These are phyloP conservation scores for Sabuloglossum arenarium DNA, from an alignment of 495 filamentous ascomycete genomes.

Conservation along the genomic window DNA sequence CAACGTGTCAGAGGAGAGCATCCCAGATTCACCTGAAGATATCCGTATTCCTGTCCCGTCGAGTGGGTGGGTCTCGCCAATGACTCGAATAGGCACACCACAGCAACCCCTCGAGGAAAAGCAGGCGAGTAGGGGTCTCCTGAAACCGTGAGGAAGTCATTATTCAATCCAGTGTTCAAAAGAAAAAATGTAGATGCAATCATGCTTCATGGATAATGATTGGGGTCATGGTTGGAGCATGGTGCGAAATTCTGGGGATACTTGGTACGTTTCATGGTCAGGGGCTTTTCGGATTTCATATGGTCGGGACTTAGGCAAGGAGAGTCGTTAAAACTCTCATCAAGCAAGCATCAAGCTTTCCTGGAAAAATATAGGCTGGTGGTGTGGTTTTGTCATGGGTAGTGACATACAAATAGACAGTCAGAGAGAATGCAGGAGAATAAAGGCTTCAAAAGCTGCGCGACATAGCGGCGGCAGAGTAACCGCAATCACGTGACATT, in stretches of 20 bases:
- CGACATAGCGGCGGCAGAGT: no score
- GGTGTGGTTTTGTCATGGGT: no score
- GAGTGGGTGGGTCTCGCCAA: conserved; percentile 29
- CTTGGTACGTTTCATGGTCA: no score
- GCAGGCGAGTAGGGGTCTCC: neutral
- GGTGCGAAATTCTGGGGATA: neutral
- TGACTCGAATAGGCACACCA: conserved; percentile 26
- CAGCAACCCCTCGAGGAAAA: neutral
- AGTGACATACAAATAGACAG: no score
- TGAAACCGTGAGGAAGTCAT: neutral
- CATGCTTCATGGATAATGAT: neutral
- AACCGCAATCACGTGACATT: no score
- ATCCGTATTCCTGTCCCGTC: conserved; percentile 62
- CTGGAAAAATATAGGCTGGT: no score
- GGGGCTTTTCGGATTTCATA: no score
- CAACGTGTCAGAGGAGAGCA: conserved; percentile 34
- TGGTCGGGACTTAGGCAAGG: no score
- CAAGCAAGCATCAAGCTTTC: no score
- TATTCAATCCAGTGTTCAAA: neutral
- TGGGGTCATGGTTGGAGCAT: neutral
- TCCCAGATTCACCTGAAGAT: conserved; percentile 62
- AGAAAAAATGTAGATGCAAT: neutral
- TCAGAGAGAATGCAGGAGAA: no score
- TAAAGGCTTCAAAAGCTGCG: no score
- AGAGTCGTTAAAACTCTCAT: no score